phyloP scores from a whole-genome alignment of 2,329 filamentous ascomycete species.

The Colletotrichum incanum region DNA sequence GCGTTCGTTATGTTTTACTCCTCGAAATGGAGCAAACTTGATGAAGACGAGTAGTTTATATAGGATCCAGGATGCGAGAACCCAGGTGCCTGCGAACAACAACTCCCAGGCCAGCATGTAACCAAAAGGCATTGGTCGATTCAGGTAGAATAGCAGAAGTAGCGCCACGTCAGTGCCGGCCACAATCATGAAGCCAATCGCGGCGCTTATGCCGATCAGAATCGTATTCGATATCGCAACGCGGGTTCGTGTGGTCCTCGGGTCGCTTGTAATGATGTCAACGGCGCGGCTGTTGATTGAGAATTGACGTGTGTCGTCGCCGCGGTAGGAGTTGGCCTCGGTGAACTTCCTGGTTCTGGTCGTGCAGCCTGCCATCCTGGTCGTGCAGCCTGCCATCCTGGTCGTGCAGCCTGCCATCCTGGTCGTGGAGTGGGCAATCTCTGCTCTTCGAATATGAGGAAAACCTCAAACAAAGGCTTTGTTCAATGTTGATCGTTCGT shows the following conservation, averaged over 20 bases:
- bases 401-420: neutral
- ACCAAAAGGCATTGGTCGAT: neutral
- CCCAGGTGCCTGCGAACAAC: neutral
- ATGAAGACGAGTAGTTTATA: neutral
- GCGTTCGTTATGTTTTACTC: neutral
- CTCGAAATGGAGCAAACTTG: slow-evolving; percentile 4
- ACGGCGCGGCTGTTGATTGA: neutral
- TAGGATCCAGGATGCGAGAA: neutral
- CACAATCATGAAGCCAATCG: neutral
- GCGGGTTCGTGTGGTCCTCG: neutral
- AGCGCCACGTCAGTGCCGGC: neutral
- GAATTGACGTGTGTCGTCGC: neutral
- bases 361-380: neutral
- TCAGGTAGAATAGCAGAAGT: neutral
- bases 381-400: neutral
- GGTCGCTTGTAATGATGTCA: neutral
- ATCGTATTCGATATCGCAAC: slow-evolving; percentile 3
- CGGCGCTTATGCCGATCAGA: neutral
- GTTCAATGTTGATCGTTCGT: neutral
- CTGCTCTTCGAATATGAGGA: neutral
- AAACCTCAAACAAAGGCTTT: no score
- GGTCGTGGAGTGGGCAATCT: no score
- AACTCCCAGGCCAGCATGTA: slow-evolving; percentile 1
- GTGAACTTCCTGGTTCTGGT: neutral
- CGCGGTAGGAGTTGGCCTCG: neutral